Base-by-base conservation (phyloP, 2,329 filamentous ascomycete genomes). In the Fusarium kyushuense region DNA sequence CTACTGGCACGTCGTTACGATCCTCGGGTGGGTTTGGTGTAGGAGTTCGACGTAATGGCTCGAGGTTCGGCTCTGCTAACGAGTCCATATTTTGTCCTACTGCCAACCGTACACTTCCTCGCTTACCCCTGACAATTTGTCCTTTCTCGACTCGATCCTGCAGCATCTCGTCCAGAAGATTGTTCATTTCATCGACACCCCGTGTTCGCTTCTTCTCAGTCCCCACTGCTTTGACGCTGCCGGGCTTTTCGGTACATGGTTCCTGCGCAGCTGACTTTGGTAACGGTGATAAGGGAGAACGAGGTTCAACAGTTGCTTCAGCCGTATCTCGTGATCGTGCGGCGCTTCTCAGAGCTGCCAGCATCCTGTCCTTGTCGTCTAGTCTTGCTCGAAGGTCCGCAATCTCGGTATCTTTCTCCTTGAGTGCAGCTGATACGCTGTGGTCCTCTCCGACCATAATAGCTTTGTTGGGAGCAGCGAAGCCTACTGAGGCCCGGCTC, bases 111-210 rank as follows among this genome's bases (percentile, higher is more conserved):
- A 93, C 86, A 74, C 89, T 93, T 40, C 90, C 91, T 63, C 90
- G 84, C 52, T 81, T 81, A 53, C 89, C 86, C 73, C 91, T 88
- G 30, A 92, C 84, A 23, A 93, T 81, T 55, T 92, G 88, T 23
- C 92, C 92, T 53, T 84, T 89, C 72, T 96, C 92, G 54, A 96
- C 91, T 59, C 92, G 89, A 75, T 95, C 92, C 75, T 94, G 92
- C 62, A 97, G 96, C 95, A 98, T 97, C 80, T 97, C 93, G 74
- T 98, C 95, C 27, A 97, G 86, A 82, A 97, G 94, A 73, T 90
- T 89, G 70, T 92, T 97, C 89, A 97, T 94, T 79, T 97, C 94
- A 72, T 97, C 94, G 33, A 96, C 91, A 70, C 92, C 93, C 81
- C 86, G 89, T 14, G 84, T 83, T 49, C 86, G 85, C 67, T 84